Conservation (phyloP, 768 basidiomycete genomes). For the Calocybe gangraenosa region DNA sequence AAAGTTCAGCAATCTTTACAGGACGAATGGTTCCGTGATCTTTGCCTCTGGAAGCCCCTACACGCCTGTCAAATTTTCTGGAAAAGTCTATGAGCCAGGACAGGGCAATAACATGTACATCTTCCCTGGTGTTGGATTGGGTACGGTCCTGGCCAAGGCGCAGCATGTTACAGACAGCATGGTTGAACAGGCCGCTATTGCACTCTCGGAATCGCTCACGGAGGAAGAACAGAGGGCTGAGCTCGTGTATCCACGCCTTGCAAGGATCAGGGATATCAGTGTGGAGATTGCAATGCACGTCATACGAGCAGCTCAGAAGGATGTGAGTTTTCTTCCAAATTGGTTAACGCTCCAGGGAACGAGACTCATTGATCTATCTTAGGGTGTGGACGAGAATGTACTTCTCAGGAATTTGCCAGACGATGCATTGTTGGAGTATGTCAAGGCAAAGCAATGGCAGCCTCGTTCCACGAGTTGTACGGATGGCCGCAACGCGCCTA, state of each 20-base stretch:
- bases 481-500: conserved; percentile 3
- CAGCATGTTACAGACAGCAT: conserved; percentile 61
- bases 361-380: not conserved
- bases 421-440: conserved; percentile 40
- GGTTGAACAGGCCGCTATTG: conserved; percentile 63
- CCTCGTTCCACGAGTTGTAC: conserved; percentile 26
- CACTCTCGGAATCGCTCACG: conserved; percentile 54
- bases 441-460: conserved; percentile 55
- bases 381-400: conserved; percentile 43
- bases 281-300: conserved; percentile 59
- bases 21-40: conserved; percentile 63
- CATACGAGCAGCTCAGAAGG: conserved; percentile 58
- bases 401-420: conserved; percentile 47
- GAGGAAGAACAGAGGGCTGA: conserved; percentile 49
- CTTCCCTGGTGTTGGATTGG: conserved; percentile 60
- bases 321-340: conserved; percentile 32
- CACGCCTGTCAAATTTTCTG: conserved; percentile 42
- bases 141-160: conserved; percentile 54
- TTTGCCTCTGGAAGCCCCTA: conserved; percentile 78
- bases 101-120: conserved; percentile 85
- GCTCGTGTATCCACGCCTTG: conserved; percentile 66
- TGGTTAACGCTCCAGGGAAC: not conserved
- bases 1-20: conserved; percentile 16
- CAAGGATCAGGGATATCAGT: conserved; percentile 63
- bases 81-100: conserved; percentile 52